Percentiles rank a stretch among this genome's conserved stretches.
Conservation (phyloP, 2,329 filamentous ascomycete genomes). For the Beauveria varroae region DNA sequence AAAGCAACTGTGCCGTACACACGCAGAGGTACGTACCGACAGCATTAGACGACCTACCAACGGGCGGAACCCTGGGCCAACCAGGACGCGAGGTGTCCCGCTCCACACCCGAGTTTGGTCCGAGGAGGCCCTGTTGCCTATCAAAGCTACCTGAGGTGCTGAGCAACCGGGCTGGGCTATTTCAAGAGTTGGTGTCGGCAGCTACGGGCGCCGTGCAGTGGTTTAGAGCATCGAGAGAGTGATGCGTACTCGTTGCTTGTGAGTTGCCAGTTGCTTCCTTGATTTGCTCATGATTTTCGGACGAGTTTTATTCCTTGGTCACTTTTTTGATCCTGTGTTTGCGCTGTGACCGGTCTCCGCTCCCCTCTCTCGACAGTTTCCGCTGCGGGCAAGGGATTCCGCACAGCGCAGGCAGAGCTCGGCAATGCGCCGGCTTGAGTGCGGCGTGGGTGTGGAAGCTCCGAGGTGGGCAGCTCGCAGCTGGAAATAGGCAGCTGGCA, state of each 20-base stretch:
- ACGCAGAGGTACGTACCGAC: neutral
- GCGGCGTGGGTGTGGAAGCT: conserved; percentile 1
- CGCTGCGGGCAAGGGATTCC: neutral
- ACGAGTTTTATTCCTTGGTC: neutral
- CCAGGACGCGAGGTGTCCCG: neutral
- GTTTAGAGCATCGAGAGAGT: neutral
- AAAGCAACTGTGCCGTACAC: neutral
- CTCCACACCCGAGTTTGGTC: conserved; percentile 1
- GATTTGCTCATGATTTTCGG: neutral
- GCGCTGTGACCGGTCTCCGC: neutral
- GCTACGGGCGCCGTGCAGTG: neutral
- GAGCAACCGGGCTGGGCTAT: too few species aligned
- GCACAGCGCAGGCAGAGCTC: neutral
- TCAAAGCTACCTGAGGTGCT: too few species aligned
- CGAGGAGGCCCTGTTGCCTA: neutral
- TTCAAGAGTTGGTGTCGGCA: neutral
- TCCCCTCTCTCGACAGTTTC: neutral
- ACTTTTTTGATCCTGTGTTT: neutral
- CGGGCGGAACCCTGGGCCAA: conserved; percentile 5
- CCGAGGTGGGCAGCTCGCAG: neutral
- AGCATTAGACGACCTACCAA: neutral
- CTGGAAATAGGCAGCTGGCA: too few species aligned
- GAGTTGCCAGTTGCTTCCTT: neutral
- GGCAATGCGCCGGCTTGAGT: conserved; percentile 9
- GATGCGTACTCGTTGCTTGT: neutral